These are phyloP conservation scores for Saturnispora bothae DNA, from an alignment of 805 yeast genomes.

Conservation along the genomic window DNA sequence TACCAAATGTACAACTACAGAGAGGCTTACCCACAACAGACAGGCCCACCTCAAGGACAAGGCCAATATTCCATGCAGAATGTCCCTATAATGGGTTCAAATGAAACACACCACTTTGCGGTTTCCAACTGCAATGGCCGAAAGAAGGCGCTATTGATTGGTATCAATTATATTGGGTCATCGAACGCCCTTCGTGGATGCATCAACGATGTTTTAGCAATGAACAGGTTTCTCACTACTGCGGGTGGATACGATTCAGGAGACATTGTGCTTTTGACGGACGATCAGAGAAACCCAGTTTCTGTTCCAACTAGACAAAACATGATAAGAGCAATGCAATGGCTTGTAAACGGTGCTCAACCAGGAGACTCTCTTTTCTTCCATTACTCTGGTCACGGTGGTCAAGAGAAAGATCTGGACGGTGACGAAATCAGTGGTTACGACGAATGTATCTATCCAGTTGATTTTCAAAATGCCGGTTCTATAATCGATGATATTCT, in stretches of 20 bases:
- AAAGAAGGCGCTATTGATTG: conserved; percentile 66
- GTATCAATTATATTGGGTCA: conserved; percentile 68
- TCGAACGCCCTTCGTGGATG: conserved; percentile 60
- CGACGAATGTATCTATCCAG: conserved; percentile 30
- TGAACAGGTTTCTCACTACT: conserved; percentile 28
- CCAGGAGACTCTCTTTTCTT: conserved; percentile 73
- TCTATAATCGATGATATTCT: conserved; percentile 64
- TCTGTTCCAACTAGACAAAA: conserved; percentile 55
- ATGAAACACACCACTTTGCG: conserved; percentile 27
- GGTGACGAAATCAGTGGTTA: conserved; percentile 29
- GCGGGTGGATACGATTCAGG: conserved; percentile 39
- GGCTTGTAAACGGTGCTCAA: conserved; percentile 65
- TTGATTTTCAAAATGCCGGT: conserved; percentile 49
- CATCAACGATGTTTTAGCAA: conserved; percentile 62
- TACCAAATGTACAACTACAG: conserved; percentile 1
- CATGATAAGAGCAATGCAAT: conserved; percentile 68
- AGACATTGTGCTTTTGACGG: conserved; percentile 52
- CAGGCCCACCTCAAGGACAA: conserved; percentile 18
- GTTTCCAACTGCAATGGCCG: conserved; percentile 64
- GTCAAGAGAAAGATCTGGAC: conserved; percentile 50
- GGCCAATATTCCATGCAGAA: conserved; percentile 13
- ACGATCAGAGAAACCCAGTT: conserved; percentile 39
- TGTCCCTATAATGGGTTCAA: conserved; percentile 26
- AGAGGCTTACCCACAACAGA: conserved; percentile 8
- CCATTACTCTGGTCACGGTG: conserved; percentile 86